phyloP scores from a whole-genome alignment of 1,284 basidiomycete genomes.

The Polyporus tsugae region DNA sequence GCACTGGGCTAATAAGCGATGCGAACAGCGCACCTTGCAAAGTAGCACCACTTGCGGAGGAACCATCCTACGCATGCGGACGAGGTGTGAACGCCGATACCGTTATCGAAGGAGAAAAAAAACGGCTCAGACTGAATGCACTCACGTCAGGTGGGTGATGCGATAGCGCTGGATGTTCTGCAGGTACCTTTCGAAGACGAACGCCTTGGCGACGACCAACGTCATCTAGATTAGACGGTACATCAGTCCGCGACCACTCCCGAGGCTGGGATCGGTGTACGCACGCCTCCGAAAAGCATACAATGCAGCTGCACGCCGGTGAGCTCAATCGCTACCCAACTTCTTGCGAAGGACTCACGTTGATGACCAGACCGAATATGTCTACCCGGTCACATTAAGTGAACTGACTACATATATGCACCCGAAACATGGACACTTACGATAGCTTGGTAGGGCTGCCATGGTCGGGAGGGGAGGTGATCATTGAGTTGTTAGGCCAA shows the following conservation, averaged over 20 bases:
- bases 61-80: constrained; percentile 26
- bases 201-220: constrained; percentile 76
- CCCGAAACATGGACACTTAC: constrained; percentile 19
- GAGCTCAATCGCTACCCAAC: constrained; percentile 1
- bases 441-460: constrained; percentile 38
- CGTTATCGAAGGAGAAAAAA: neutral
- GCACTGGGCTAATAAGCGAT: too few relatives aligned
- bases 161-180: constrained; percentile 70
- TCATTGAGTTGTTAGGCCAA: too few relatives aligned
- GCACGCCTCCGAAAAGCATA: neutral
- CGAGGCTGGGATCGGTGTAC: neutral
- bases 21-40: constrained; percentile 58
- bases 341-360: constrained; percentile 3
- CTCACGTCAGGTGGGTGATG: constrained; percentile 71
- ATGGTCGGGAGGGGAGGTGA: too few relatives aligned
- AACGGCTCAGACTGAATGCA: constrained; percentile 7
- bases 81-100: neutral
- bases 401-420: neutral
- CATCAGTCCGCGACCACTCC: neutral
- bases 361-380: constrained; percentile 45
- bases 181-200: constrained; percentile 70
- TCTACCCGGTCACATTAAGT: constrained; percentile 42
- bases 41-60: constrained; percentile 54
- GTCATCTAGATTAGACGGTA: constrained; percentile 19
- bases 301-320: neutral